Evolutionary conservation across 2,329 filamentous ascomycete genomes (phyloP).

Genomic region (Zelopaecilomyces penicillatus): DNA sequence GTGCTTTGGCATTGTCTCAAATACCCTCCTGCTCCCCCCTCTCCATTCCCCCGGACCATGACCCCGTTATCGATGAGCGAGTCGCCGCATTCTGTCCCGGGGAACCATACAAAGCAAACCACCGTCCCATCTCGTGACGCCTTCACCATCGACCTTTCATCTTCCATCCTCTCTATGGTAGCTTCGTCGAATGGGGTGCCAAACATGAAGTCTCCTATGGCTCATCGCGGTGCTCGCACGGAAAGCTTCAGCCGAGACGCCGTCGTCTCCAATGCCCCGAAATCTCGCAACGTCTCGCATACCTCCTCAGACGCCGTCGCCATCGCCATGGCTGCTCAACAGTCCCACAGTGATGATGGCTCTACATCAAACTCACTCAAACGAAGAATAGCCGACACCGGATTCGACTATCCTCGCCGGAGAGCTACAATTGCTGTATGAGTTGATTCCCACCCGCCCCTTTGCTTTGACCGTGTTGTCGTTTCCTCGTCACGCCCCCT

Average conservation of each 20-base stretch:
- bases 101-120: slow-evolving; percentile 33
- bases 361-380: slow-evolving; percentile 45
- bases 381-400: slow-evolving; percentile 52
- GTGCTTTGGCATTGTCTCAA: too few species aligned
- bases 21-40: too few species aligned
- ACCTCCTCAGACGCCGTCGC: too few species aligned
- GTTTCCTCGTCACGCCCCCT: not conserved
- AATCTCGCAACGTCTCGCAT: too few species aligned
- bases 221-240: slow-evolving; percentile 38
- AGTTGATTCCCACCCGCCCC: not conserved
- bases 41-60: slow-evolving; percentile 17
- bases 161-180: slow-evolving; percentile 35
- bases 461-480: not conserved
- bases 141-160: slow-evolving; percentile 41
- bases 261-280: slow-evolving; percentile 20
- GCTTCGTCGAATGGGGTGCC: slow-evolving; percentile 15
- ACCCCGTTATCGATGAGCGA: slow-evolving; percentile 46
- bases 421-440: slow-evolving; percentile 59
- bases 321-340: slow-evolving; percentile 20
- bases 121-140: slow-evolving; percentile 37
- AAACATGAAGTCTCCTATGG: slow-evolving; percentile 43
- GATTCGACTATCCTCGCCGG: slow-evolving; percentile 55
- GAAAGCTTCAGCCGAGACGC: slow-evolving; percentile 42
- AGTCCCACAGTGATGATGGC: slow-evolving; percentile 40
- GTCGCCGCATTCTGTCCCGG: slow-evolving; percentile 37